Base-by-base conservation (phyloP, 2,329 filamentous ascomycete genomes). In the Trichoderma semiorbis region DNA sequence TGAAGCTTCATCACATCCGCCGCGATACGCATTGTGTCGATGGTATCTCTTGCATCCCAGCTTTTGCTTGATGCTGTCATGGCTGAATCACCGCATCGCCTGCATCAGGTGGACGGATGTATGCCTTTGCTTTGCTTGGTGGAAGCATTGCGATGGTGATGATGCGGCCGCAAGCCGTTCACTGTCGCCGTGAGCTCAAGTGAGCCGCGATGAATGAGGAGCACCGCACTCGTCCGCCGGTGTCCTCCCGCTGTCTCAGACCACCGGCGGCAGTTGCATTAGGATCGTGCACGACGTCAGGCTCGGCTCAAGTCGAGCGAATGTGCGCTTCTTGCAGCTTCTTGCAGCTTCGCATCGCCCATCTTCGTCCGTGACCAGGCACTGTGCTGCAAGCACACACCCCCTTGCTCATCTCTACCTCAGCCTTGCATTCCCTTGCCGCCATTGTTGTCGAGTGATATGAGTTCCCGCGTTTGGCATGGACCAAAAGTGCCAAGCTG, bases 11-110 rank as follows among this genome's bases (percentile, higher is more conserved):
- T 69, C 39, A 21, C 36, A n/a, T 11, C 7, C 16, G 14, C 18
- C 28, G 30, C 24, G 26, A 58, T 34, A 14, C 16, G 18, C 67
- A 58, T 66, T 67, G 66, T 70, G 63, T 71, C 53, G 53, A 55
- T 63, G 24, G 53, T 30, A 18, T 14, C 21, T 21, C 39, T 32
- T n/a, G 12, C 55, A 63, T 63, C 34, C 21, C 24, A 3, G 58
- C 24, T 65, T 28, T n/a, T 62, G 26, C 53, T 53, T 30, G 28
- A 34, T 68, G 50, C 34, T 43, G 28, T 43, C 28, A 73, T 72
- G 69, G 74, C 73, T 76, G 77, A 78, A 75, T 78, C 77, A 78
- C 74, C 53, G 53, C 69, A 73, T 39, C 58, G 7, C 12, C 43
- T 58, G 61, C 43, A 7, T 39, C 32, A 11, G 26, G 28, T 50